These are phyloP conservation scores for Xylariaceae sp. DNA, from an alignment of 2,329 filamentous ascomycete genomes.

Conservation along the genomic window DNA sequence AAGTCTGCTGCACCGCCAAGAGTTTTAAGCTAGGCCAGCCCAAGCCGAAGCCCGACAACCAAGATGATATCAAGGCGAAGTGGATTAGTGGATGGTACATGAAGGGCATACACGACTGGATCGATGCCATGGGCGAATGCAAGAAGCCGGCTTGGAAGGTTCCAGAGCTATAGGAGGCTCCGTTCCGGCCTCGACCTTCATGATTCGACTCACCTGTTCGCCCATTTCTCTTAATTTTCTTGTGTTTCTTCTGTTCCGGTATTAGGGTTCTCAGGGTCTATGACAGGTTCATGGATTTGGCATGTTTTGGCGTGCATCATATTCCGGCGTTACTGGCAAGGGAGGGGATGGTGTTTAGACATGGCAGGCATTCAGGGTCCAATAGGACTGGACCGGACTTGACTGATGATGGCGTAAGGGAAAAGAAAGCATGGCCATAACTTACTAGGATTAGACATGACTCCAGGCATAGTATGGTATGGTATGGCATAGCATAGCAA, in stretches of 20 bases:
- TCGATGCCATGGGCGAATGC: constrained; percentile 41
- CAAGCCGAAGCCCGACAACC: constrained; percentile 28
- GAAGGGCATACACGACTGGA: constrained; percentile 44
- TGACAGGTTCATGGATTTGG: constrained; percentile 9
- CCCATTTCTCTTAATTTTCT: not conserved
- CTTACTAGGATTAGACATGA: constrained; percentile 10
- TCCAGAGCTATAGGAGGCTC: constrained; percentile 27
- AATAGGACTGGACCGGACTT: not conserved
- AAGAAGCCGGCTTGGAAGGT: constrained; percentile 37
- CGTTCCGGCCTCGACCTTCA: not conserved
- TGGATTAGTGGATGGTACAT: constrained; percentile 44
- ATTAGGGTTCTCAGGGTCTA: constrained; percentile 7
- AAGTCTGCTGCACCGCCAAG: constrained; percentile 39
- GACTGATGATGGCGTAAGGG: not conserved
- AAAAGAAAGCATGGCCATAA: constrained; percentile 5
- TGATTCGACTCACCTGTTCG: not conserved
- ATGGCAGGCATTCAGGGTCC: not conserved
- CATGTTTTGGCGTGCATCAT: constrained; percentile 3
- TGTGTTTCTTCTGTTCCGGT: not conserved
- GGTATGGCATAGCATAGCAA: constrained; percentile 7
- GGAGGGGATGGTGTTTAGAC: not conserved
- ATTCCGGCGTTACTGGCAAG: constrained; percentile 10
- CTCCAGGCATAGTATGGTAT: constrained; percentile 16
- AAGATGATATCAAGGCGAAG: constrained; percentile 28
- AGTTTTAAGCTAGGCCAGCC: constrained; percentile 43